These are phyloP conservation scores for Apiospora hydei DNA, from an alignment of 2,329 filamentous ascomycete genomes.

Conservation along the genomic window DNA sequence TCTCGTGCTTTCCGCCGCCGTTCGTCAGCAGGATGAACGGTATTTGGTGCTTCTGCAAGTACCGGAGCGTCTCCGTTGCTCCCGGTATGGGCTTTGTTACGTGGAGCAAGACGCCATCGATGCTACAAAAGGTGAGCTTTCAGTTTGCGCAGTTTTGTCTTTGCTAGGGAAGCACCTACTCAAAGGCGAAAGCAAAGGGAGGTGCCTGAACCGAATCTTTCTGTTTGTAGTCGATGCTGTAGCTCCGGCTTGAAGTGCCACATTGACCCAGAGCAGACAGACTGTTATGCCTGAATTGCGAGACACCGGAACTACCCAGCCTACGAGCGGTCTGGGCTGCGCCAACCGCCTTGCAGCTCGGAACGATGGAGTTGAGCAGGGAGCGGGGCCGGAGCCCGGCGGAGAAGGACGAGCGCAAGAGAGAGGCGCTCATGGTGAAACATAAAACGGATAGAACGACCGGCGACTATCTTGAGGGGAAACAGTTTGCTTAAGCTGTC, in stretches of 20 bases:
- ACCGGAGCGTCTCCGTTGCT: slow-evolving; percentile 75
- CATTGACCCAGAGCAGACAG: not conserved
- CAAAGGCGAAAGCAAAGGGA: slow-evolving; percentile 43
- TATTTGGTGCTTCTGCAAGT: slow-evolving; percentile 76
- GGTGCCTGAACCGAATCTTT: slow-evolving; percentile 14
- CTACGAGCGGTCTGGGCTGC: not conserved
- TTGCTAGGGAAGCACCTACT: slow-evolving; percentile 38
- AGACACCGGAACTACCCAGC: not conserved
- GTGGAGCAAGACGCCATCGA: slow-evolving; percentile 94
- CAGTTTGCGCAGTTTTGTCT: slow-evolving; percentile 19
- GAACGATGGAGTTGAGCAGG: not conserved
- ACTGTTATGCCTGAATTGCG: not conserved
- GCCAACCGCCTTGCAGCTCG: slow-evolving; percentile 2
- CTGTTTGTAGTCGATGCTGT: slow-evolving; percentile 6
- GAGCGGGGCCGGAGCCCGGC: slow-evolving; percentile 10
- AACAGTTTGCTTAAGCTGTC: not conserved
- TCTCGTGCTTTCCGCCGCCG: slow-evolving; percentile 86
- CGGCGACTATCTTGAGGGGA: not conserved
- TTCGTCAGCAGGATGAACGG: slow-evolving; percentile 97
- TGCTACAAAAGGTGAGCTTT: slow-evolving; percentile 50
- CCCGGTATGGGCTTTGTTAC: slow-evolving; percentile 80
- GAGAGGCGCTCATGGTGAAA: slow-evolving; percentile 14
- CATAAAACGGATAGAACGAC: not conserved
- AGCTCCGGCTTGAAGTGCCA: not conserved
- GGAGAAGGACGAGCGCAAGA: slow-evolving; percentile 2